Evolutionary conservation across 129 eudicot species (phyloP).

Genomic region (Calendula officinalis): DNA sequence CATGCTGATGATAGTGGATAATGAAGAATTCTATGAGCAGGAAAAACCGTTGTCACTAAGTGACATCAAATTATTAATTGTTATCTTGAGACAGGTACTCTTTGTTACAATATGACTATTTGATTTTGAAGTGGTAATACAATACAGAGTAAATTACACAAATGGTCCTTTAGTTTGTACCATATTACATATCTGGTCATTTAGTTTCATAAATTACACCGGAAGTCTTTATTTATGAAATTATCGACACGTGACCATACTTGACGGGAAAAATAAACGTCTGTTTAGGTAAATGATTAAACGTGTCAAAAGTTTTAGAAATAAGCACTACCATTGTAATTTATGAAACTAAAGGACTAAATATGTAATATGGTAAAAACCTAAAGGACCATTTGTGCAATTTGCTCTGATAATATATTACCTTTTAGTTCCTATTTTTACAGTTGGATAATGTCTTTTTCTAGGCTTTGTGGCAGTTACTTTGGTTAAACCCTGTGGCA

Average conservation of each 20-base stretch:
- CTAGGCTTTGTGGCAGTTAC: slow-evolving; percentile 94
- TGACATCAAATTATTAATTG: slow-evolving; percentile 83
- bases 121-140: not conserved
- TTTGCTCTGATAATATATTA: not conserved
- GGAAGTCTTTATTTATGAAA: no score
- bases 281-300: no score
- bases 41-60: slow-evolving; percentile 82
- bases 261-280: no score
- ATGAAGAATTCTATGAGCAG: slow-evolving; percentile 93
- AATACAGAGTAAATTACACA: not conserved
- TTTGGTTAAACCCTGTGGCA: slow-evolving; percentile 80
- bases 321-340: no score
- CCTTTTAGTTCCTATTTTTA: not conserved
- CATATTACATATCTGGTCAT: no score
- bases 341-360: no score
- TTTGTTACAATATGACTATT: not conserved
- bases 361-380: no score
- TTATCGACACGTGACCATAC: no score
- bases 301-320: no score
- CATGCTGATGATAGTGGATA: slow-evolving; percentile 94
- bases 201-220: no score
- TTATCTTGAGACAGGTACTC: slow-evolving; percentile 82
- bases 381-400: not conserved
- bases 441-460: slow-evolving; percentile 25
- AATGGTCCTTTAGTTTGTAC: no score